Percentiles rank a stretch among this genome's conserved stretches.
Evolutionary conservation across 768 basidiomycete genomes (phyloP).

Genomic region (Russula vinacea): DNA sequence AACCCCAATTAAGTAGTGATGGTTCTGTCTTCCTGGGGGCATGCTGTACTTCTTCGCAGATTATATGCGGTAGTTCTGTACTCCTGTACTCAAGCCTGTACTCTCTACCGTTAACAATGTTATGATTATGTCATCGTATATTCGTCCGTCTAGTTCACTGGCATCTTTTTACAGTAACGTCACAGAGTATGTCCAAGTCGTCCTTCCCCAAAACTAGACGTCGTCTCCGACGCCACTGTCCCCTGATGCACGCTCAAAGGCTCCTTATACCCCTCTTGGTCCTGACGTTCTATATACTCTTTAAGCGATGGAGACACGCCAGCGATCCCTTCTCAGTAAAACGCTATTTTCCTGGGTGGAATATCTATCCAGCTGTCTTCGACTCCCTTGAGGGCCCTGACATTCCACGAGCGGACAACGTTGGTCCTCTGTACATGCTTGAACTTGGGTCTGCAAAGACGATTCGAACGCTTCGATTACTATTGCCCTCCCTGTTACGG

Average conservation of each 20-base stretch:
- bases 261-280: neutral
- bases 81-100: too few relatives aligned
- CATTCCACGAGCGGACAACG: neutral
- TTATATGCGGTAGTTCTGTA: conserved; percentile 2
- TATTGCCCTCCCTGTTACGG: conserved; percentile 17
- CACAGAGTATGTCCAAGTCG: conserved; percentile 11
- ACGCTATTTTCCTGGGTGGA: conserved; percentile 17
- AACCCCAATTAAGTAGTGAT: conserved; percentile 9
- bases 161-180: neutral
- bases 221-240: conserved; percentile 4
- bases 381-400: neutral
- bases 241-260: neutral
- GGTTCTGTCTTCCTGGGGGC: neutral
- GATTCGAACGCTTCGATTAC: conserved; percentile 17
- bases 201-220: conserved; percentile 7
- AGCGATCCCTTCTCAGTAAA: conserved; percentile 7
- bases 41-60: neutral
- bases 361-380: conserved; percentile 2
- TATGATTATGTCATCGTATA: conserved; percentile 14
- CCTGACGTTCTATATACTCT: neutral
- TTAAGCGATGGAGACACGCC: neutral
- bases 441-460: conserved; percentile 24
- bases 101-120: neutral
- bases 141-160: neutral
- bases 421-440: conserved; percentile 25